These are phyloP conservation scores for Alternaria gaisen DNA, from an alignment of 2,329 filamentous ascomycete species.

Conservation along the genomic window DNA sequence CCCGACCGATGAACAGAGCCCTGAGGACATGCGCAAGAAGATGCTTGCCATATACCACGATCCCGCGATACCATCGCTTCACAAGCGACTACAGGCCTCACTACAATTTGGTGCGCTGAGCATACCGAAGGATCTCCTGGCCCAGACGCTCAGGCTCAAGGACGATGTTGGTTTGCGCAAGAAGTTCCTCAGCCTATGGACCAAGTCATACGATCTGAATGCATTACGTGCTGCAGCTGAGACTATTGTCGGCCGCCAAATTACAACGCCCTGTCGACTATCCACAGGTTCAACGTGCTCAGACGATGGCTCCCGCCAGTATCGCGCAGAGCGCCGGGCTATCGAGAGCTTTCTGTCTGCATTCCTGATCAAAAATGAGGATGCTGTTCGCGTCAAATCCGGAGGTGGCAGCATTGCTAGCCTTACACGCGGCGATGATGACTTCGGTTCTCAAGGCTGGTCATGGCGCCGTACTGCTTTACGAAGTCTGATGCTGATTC, in stretches of 20 bases:
- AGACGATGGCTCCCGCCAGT: slow-evolving; percentile 46
- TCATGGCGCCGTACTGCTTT: slow-evolving; percentile 65
- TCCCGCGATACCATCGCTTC: slow-evolving; percentile 59
- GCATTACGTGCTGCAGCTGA: slow-evolving; percentile 64
- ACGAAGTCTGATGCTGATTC: slow-evolving; percentile 67
- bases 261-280: slow-evolving; percentile 50
- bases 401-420: slow-evolving; percentile 52
- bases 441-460: slow-evolving; percentile 56
- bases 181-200: slow-evolving; percentile 66
- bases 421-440: slow-evolving; percentile 50
- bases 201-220: slow-evolving; percentile 64
- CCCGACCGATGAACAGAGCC: slow-evolving; percentile 39
- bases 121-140: slow-evolving; percentile 62
- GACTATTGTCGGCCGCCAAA: slow-evolving; percentile 65
- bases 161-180: slow-evolving; percentile 67
- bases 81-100: slow-evolving; percentile 67
- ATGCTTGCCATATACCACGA: slow-evolving; percentile 65
- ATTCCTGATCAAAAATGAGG: slow-evolving; percentile 67
- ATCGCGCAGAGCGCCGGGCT: slow-evolving; percentile 52
- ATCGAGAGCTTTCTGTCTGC: slow-evolving; percentile 64
- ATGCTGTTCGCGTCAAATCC: slow-evolving; percentile 55
- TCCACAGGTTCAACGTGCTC: slow-evolving; percentile 48
- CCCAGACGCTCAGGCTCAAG: slow-evolving; percentile 57
- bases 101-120: slow-evolving; percentile 66
- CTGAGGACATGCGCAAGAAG: slow-evolving; percentile 55